A percentile compares a stretch with the other conserved stretches of the same genome.
These are phyloP conservation scores for Paraphaeosphaeria minitans DNA, from an alignment of 2,329 filamentous ascomycete genomes.

Conservation along the genomic window DNA sequence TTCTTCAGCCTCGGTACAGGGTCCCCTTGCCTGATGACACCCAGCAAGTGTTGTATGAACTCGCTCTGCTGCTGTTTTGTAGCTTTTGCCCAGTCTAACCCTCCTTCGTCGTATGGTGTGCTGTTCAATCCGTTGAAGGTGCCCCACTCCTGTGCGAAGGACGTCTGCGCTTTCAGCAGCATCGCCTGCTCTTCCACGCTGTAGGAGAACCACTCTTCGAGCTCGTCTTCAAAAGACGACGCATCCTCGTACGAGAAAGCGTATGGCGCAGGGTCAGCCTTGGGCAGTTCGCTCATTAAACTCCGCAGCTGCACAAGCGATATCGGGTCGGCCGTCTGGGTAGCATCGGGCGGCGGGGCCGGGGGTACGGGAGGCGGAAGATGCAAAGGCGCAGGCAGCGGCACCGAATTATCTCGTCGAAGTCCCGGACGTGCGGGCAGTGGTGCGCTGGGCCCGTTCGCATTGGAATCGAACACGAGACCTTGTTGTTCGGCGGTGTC, in stretches of 20 bases:
- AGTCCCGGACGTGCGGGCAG: slow-evolving; percentile 46
- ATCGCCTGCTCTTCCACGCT: slow-evolving; percentile 83
- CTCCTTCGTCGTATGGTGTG: slow-evolving; percentile 48
- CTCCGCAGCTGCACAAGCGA: slow-evolving; percentile 55
- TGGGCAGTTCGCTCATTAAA: slow-evolving; percentile 52
- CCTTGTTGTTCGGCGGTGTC: slow-evolving; percentile 45
- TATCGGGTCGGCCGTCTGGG: slow-evolving; percentile 50
- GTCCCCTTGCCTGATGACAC: slow-evolving; percentile 37
- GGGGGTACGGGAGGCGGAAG: slow-evolving; percentile 51
- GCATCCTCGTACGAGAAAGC: slow-evolving; percentile 70
- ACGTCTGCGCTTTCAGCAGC: slow-evolving; percentile 73
- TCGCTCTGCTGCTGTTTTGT: slow-evolving; percentile 59
- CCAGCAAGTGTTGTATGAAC: slow-evolving; percentile 60
- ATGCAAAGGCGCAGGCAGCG: slow-evolving; percentile 49
- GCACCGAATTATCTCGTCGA: slow-evolving; percentile 48
- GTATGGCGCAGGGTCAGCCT: slow-evolving; percentile 61
- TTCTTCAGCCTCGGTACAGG: slow-evolving; percentile 38
- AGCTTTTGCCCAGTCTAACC: slow-evolving; percentile 69
- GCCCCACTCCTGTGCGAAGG: slow-evolving; percentile 77
- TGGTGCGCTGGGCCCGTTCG: slow-evolving; percentile 26
- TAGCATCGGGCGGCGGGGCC: slow-evolving; percentile 33
- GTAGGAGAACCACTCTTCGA: slow-evolving; percentile 98
- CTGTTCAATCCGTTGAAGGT: slow-evolving; percentile 46
- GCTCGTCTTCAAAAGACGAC: slow-evolving; percentile 74
- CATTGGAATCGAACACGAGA: slow-evolving; percentile 32